Conservation (phyloP, 148 eudicot species). For the Bassia scoparia region DNA sequence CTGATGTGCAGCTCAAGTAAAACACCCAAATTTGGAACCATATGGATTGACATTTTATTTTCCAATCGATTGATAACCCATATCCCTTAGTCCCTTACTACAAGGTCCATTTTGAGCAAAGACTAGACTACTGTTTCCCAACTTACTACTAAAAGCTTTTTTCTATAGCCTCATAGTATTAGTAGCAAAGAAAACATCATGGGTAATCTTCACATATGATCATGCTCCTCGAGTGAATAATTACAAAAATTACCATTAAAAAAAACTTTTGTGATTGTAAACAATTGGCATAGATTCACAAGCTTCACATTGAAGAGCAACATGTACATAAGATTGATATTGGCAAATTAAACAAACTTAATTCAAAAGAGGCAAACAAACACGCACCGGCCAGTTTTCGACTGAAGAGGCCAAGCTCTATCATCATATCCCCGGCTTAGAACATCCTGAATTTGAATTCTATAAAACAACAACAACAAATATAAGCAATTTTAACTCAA, state of each 20-base stretch:
- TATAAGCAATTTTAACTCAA: slow-evolving; percentile 6
- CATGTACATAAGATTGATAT: neutral
- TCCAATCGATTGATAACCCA: neutral
- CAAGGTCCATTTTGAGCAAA: no score
- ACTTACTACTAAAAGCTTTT: neutral
- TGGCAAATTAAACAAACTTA: neutral
- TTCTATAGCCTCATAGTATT: neutral
- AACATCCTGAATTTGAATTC: slow-evolving; percentile 73
- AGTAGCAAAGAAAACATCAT: neutral
- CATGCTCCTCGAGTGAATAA: neutral
- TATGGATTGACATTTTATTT: neutral
- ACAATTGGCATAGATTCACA: slow-evolving; percentile 4
- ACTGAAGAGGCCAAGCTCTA: slow-evolving; percentile 73
- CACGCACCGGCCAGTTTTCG: slow-evolving; percentile 70
- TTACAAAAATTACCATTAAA: neutral
- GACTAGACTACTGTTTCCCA: no score
- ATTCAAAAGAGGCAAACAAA: neutral
- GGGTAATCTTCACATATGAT: neutral
- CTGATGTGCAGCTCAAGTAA: neutral
- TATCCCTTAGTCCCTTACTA: neutral
- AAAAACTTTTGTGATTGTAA: no score
- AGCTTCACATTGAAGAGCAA: neutral
- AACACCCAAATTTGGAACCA: neutral
- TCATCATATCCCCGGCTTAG: slow-evolving; percentile 73
- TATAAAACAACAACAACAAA: slow-evolving; percentile 19